phyloP scores from a whole-genome alignment of 2,329 filamentous ascomycete species.

The Microcyclospora tardicrescens region DNA sequence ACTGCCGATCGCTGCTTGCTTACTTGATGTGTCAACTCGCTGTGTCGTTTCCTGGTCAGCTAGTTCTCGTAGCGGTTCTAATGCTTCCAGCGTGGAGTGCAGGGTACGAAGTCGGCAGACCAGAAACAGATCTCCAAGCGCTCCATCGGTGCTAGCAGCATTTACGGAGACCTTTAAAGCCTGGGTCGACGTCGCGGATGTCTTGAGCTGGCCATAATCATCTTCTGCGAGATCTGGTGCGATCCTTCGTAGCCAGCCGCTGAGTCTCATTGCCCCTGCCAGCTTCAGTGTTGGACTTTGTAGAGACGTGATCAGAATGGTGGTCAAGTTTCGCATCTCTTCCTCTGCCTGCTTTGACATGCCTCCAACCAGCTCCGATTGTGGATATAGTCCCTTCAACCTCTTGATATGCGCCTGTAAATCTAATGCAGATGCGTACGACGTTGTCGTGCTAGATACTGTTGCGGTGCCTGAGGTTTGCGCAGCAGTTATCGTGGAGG shows the following conservation, averaged over 20 bases:
- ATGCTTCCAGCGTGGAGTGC: constrained; percentile 62
- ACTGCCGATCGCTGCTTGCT: constrained; percentile 27
- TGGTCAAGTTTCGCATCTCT: constrained; percentile 78
- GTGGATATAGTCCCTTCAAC: constrained; percentile 67
- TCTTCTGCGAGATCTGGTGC: constrained; percentile 59
- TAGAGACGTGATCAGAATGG: constrained; percentile 66
- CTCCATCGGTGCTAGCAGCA: constrained; percentile 40
- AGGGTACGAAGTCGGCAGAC: constrained; percentile 74
- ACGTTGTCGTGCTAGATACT: constrained; percentile 34
- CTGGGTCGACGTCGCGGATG: constrained; percentile 16
- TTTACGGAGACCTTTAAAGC: constrained; percentile 14
- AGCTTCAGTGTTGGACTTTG: constrained; percentile 71
- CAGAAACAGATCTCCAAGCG: constrained; percentile 72
- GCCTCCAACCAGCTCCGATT: constrained; percentile 59
- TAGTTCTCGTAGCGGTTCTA: constrained; percentile 74
- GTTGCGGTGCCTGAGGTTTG: constrained; percentile 34
- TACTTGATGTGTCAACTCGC: constrained; percentile 23
- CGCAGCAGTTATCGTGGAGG: constrained; percentile 58
- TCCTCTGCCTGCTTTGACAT: constrained; percentile 68
- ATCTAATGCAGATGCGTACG: constrained; percentile 81
- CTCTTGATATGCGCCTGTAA: constrained; percentile 87
- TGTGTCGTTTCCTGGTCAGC: constrained; percentile 68
- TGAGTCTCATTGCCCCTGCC: constrained; percentile 76
- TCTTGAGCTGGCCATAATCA: constrained; percentile 8
- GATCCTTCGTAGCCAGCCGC: constrained; percentile 80